phyloP scores from a whole-genome alignment of 768 basidiomycete genomes.

The Phaeotremella skinneri region DNA sequence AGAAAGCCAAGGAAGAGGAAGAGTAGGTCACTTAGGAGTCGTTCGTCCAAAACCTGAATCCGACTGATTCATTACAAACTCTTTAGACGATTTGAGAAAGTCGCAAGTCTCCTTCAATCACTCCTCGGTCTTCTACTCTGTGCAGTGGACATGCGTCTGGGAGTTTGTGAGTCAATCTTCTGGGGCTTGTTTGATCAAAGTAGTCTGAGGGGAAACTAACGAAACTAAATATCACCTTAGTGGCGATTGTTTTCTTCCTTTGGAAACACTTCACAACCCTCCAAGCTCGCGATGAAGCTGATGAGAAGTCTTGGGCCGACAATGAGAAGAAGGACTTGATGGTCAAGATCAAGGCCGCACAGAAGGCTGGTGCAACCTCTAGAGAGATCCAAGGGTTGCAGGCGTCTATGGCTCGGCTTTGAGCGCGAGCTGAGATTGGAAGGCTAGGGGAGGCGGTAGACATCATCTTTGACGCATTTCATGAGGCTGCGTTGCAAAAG shows the following conservation, averaged over 20 bases:
- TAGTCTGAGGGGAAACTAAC: too few relatives aligned
- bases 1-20: slow-evolving; percentile 37
- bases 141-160: slow-evolving; percentile 44
- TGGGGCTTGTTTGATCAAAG: too few relatives aligned
- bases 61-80: slow-evolving; percentile 1
- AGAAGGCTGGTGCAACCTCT: slow-evolving; percentile 23
- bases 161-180: slow-evolving; percentile 37
- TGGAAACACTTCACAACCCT: slow-evolving; percentile 41
- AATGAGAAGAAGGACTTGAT: slow-evolving; percentile 40
- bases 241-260: slow-evolving; percentile 41
- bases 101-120: slow-evolving; percentile 46
- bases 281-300: slow-evolving; percentile 23
- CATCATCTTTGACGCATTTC: too few relatives aligned
- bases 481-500: too few relatives aligned
- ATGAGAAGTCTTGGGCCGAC: slow-evolving; percentile 27
- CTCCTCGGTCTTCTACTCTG: slow-evolving; percentile 46
- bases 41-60: neutral
- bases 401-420: neutral
- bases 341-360: slow-evolving; percentile 29
- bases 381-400: neutral
- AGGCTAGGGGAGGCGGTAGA: too few relatives aligned
- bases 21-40: too few relatives aligned
- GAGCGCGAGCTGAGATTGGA: too few relatives aligned
- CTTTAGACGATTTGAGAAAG: slow-evolving; percentile 46
- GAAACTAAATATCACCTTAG: slow-evolving; percentile 16